Base-by-base conservation (phyloP, 768 basidiomycete species). In the Dendrothele bispora region DNA sequence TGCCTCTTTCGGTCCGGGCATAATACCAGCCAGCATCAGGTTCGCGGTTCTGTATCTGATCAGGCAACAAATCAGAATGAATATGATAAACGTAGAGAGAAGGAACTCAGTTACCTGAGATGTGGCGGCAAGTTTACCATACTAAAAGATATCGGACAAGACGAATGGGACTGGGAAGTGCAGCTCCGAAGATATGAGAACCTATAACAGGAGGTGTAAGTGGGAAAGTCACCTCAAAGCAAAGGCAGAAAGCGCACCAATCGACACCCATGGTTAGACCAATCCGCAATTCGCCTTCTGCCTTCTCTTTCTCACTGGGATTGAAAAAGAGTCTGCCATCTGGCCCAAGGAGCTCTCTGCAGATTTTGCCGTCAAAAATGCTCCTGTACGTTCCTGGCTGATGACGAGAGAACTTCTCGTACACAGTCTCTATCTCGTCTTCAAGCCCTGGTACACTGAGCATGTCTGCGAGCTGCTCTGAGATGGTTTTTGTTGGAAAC, bases 71-170 rank as follows among this genome's bases (percentile, higher is more conserved):
- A n/a, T n/a, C n/a, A n/a, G n/a, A n/a, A n/a, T n/a, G n/a, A n/a
- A n/a, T n/a, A n/a, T n/a, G n/a, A n/a, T 12, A 15, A 14, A 24
- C 44, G n/a, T 11, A n/a, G 28, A n/a, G 34, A 10, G 12, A 5
- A 5, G 27, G 3, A 30, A 18, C 3, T n/a, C n/a, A 2, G 28
- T 28, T 35, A 61, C 59, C 56, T 37, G 3, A 60, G 54, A 30
- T 53, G 29, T 0, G 55, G 49, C 0, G 58, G 57, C 1, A n/a
- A n/a, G n/a, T n/a, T n/a, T n/a, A n/a, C n/a, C n/a, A n/a, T n/a
- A n/a, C n/a, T n/a, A n/a, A n/a, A 66, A 46, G 61, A 68, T 22
- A 59, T 57, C 0, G 59, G 58, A 35, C 64, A 59, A 0, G 57
- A 63, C 1, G 61, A 54, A 45, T 66, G 60, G 0, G 62, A 64